A percentile compares a stretch with the other conserved stretches of the same genome.
Evolutionary conservation across 73 alveolate species (phyloP).

Genomic region (Loxodes magnus): DNA sequence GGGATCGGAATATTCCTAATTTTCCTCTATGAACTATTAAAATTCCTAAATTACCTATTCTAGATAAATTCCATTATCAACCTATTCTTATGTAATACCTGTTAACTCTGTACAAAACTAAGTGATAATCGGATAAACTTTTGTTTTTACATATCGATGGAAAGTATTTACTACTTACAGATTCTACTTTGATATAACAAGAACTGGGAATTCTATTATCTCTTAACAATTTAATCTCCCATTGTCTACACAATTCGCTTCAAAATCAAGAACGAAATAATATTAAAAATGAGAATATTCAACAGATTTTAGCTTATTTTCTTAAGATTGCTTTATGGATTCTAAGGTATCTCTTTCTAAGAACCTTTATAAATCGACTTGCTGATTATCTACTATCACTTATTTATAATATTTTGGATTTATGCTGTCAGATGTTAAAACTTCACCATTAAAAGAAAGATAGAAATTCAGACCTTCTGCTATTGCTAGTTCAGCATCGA

Average conservation of each 20-base stretch:
- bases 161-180: constrained; percentile 21
- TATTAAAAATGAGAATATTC: constrained; percentile 29
- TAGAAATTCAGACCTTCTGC: constrained; percentile 54
- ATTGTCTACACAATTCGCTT: constrained; percentile 38
- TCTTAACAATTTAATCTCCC: constrained; percentile 33
- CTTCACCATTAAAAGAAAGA: constrained; percentile 54
- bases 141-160: constrained; percentile 45
- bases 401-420: constrained; percentile 62
- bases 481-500: constrained; percentile 51
- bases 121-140: constrained; percentile 37
- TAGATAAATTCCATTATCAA: constrained; percentile 30
- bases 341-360: neutral
- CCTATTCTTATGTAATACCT: constrained; percentile 45
- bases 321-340: neutral
- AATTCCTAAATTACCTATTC: constrained; percentile 29
- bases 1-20: constrained; percentile 12
- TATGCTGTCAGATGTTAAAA: constrained; percentile 55
- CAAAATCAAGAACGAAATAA: constrained; percentile 46
- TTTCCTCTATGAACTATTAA: constrained; percentile 22
- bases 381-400: constrained; percentile 15
- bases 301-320: neutral
- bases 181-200: constrained; percentile 22
- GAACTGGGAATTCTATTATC: constrained; percentile 65
- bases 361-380: neutral
- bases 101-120: constrained; percentile 60